These are phyloP conservation scores for Gleditsia sinensis DNA, from an alignment of 306 rosid species.

Conservation along the genomic window DNA sequence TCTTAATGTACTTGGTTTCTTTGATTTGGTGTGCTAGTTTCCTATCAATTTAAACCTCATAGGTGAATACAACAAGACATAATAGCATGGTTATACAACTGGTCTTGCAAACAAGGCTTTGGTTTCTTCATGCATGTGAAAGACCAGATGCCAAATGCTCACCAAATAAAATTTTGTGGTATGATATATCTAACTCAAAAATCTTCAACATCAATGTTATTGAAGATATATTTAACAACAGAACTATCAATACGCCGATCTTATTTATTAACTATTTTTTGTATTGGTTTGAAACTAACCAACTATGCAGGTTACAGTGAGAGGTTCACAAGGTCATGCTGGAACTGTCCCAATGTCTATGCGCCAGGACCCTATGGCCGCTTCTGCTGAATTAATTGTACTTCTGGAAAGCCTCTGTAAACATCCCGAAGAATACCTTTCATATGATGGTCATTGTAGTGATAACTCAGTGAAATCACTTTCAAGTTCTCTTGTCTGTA, in stretches of 20 bases:
- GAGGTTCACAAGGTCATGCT: constrained; percentile 95
- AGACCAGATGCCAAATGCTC: constrained; percentile 3
- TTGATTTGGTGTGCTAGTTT: neutral
- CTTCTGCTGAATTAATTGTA: constrained; percentile 81
- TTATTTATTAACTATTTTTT: neutral
- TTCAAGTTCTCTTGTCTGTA: constrained; percentile 88
- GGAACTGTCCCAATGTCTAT: constrained; percentile 96
- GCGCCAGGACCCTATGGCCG: constrained; percentile 94
- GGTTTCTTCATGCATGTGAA: neutral
- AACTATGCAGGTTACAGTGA: constrained; percentile 73
- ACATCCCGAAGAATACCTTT: constrained; percentile 69
- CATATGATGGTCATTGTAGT: constrained; percentile 71
- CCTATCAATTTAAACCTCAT: constrained; percentile 11
- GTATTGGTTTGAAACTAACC: neutral
- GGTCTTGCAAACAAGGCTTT: constrained; percentile 11
- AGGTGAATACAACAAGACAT: constrained; percentile 20
- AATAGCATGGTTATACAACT: neutral
- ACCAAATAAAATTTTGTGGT: neutral
- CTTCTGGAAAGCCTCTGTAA: constrained; percentile 78
- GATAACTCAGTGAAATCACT: constrained; percentile 66
- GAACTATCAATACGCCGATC: neutral
- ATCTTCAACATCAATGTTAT: neutral
- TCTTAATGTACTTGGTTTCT: neutral
- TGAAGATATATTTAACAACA: neutral
- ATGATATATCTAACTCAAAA: neutral